Evolutionary conservation across 805 yeast genomes (phyloP).

Genomic region (Hanseniaspora lindneri): DNA sequence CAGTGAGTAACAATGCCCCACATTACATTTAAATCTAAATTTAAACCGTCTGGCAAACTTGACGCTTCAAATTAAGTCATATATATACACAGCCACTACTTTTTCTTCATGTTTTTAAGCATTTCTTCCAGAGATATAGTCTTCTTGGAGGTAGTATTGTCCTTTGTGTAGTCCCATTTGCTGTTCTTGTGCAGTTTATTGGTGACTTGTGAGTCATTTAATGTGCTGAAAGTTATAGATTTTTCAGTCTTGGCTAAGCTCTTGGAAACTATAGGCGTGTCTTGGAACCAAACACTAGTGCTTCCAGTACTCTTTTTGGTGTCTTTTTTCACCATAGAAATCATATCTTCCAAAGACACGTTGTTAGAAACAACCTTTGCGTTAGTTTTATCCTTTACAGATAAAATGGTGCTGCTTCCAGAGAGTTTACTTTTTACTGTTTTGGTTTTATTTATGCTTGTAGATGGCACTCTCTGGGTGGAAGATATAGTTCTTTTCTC

Average conservation of each 20-base stretch:
- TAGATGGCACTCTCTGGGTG: neutral
- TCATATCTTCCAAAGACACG: constrained; percentile 9
- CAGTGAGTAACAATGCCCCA: too few species aligned
- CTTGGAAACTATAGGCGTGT: neutral
- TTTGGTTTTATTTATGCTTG: neutral
- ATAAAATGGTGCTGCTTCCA: neutral
- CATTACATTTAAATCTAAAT: too few species aligned
- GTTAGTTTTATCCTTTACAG: neutral
- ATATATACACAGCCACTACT: neutral
- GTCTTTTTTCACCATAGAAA: constrained; percentile 1
- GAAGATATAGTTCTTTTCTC: neutral
- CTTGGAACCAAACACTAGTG: constrained; percentile 9
- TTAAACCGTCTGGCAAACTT: too few species aligned
- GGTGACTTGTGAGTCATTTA: neutral
- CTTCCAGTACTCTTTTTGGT: neutral
- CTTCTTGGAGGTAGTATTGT: neutral
- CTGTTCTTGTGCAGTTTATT: neutral
- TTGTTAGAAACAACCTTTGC: neutral
- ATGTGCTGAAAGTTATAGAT: too few species aligned
- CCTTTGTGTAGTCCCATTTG: constrained; percentile 13
- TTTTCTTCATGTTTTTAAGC: neutral
- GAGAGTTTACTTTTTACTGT: too few species aligned
- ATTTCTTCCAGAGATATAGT: neutral
- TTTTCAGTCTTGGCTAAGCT: too few species aligned
- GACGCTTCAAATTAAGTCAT: too few species aligned